Conservation (phyloP, 148 eudicot species). For the Vaccinium vitisidaea region DNA sequence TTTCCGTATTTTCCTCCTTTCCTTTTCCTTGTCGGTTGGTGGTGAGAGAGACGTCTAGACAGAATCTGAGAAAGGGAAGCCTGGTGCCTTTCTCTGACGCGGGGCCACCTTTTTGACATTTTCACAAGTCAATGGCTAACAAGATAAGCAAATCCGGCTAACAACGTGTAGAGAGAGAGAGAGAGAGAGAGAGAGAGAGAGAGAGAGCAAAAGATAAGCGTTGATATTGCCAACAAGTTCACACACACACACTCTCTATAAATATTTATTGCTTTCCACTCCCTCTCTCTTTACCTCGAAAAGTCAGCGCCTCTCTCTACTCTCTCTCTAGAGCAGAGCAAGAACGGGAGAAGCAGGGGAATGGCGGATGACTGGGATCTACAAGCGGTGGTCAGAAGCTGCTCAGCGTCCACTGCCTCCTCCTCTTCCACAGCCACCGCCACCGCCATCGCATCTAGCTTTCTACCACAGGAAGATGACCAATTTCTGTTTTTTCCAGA, state of each 20-base stretch:
- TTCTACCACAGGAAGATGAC: slow-evolving; percentile 14
- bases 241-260: slow-evolving; percentile 4
- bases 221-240: background rate
- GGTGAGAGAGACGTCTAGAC: background rate
- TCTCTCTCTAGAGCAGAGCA: background rate
- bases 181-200: background rate
- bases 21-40: too few relatives aligned
- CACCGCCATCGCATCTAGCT: slow-evolving; percentile 26
- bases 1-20: too few relatives aligned
- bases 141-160: too few relatives aligned
- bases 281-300: background rate
- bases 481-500: slow-evolving; percentile 25
- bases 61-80: slow-evolving; percentile 4
- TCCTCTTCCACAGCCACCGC: too few relatives aligned
- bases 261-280: slow-evolving; percentile 3
- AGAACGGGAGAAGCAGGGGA: background rate
- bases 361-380: slow-evolving; percentile 84
- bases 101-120: slow-evolving; percentile 27
- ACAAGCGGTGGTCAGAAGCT: slow-evolving; percentile 72
- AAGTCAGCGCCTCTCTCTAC: slow-evolving; percentile 19
- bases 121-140: slow-evolving; percentile 22
- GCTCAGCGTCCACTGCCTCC: slow-evolving; percentile 46
- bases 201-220: background rate
- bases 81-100: slow-evolving; percentile 24
- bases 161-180: background rate